These are phyloP conservation scores for Thozetella sp. DNA, from an alignment of 495 filamentous ascomycete genomes.

Conservation along the genomic window DNA sequence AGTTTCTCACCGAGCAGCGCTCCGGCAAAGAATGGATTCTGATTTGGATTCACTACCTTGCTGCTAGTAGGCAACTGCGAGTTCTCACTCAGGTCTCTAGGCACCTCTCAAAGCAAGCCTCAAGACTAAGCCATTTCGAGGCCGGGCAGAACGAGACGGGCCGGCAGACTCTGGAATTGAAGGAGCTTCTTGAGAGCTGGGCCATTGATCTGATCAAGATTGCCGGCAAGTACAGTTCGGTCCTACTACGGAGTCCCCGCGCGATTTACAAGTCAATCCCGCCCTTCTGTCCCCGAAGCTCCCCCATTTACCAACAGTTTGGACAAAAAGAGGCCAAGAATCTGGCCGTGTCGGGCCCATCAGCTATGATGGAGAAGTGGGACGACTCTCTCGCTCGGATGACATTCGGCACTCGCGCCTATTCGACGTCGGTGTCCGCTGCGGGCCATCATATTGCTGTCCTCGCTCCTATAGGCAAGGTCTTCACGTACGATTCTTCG, in stretches of 20 bases:
- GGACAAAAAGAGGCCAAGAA: slow-evolving; percentile 3
- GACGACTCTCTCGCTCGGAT: slow-evolving; percentile 13
- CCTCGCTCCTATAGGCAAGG: not conserved
- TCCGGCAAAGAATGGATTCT: not conserved
- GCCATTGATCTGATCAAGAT: not conserved
- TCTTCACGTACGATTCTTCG: not conserved
- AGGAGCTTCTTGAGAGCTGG: not conserved
- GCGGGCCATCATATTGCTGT: not conserved
- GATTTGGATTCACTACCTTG: not conserved
- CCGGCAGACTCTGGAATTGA: too few relatives aligned
- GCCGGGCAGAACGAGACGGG: too few relatives aligned
- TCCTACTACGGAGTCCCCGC: not conserved
- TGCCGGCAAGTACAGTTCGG: not conserved
- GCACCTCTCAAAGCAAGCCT: not conserved
- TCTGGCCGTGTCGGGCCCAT: not conserved
- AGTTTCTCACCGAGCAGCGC: not conserved
- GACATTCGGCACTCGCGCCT: not conserved
- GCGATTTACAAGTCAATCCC: not conserved
- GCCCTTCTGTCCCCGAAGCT: not conserved
- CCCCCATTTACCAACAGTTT: slow-evolving; percentile 7
- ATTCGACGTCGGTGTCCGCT: not conserved
- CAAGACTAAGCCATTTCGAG: too few relatives aligned
- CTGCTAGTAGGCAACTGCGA: not conserved
- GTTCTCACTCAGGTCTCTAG: not conserved
- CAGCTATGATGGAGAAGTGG: slow-evolving; percentile 9